Base-by-base conservation (phyloP, 257 asterid genomes). In the Gentiana straminea region DNA sequence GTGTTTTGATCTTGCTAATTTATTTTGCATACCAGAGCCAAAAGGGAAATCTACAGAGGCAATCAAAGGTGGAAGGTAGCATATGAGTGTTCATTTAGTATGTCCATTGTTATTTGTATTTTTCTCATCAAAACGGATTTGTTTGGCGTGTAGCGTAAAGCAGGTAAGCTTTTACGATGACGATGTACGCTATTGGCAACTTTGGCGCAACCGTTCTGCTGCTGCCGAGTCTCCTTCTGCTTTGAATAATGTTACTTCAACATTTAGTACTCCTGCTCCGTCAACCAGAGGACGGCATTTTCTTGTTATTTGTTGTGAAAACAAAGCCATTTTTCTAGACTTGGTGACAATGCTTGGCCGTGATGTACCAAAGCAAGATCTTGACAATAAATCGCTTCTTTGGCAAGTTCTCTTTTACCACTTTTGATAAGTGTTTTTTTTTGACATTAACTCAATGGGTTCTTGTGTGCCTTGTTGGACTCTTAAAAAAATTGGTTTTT, bases 281-380 rank as follows among this genome's bases (percentile, higher is more conserved):
- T 83, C 95, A 48, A 92, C 98, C 43, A 92, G 83, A 80, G 98
- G 98, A 36, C 82, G 97, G 3, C 98, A 92, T 78, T 92, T 88
- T 83, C 95, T 88, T 49, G 98, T 92, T 36, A 83, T 92, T 53
- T 92, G 98, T 48, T 92, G 98, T 68, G 97, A 85, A 78, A 92
- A 92, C 68, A 92, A 92, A 73, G 98, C 97, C 54, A 85, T 92
- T 59, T 92, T 92, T 73, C 81, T 92, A 13, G 98, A 92, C 71
- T 74, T 92, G 79, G 98, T 88, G 78, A 92, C 98, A 36, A 92
- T 92, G 98, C 88, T 91, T 38, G 98, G 98, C 69, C 86, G 97
- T 13, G 98, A 92, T 80, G 98, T 92, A 49, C 95, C 97, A 58
- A 92, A 92, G 77, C 94, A 86, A 77, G 98, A 92, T 35, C 81